Evolutionary conservation across 345 rosid genomes (phyloP).

Genomic region (Eutrema yunnanense): DNA sequence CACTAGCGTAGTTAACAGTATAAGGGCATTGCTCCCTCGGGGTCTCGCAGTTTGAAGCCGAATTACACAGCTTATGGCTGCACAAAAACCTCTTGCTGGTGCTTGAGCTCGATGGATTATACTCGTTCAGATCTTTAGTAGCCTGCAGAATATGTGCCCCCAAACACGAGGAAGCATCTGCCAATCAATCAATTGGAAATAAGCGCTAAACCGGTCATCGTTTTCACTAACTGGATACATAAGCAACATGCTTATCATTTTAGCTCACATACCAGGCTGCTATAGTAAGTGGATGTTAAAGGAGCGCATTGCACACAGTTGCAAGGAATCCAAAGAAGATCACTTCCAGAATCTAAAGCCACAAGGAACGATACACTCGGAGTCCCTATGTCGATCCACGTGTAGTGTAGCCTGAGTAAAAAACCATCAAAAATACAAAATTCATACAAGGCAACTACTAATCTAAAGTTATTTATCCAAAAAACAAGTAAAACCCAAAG

Average conservation of each 20-base stretch:
- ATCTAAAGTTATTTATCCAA: not conserved
- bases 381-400: conserved; percentile 80
- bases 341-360: conserved; percentile 80
- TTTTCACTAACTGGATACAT: not conserved
- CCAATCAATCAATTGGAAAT: conserved; percentile 90
- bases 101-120: conserved; percentile 63
- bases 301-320: conserved; percentile 80
- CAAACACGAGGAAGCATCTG: conserved; percentile 94
- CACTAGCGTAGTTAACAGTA: conserved; percentile 39
- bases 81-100: conserved; percentile 69
- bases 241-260: conserved; percentile 1
- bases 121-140: conserved; percentile 71
- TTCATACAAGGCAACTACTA: not conserved
- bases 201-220: conserved; percentile 72
- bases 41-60: conserved; percentile 47
- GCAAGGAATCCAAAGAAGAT: conserved; percentile 87
- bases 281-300: conserved; percentile 53
- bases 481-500: not conserved
- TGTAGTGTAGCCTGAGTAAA: conserved; percentile 60
- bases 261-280: conserved; percentile 47
- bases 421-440: not conserved
- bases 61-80: conserved; percentile 61
- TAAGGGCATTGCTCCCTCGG: conserved; percentile 68
- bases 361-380: conserved; percentile 77
- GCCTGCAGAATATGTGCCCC: conserved; percentile 97